Evolutionary conservation across 1,284 basidiomycete genomes (phyloP), one percentile per base, ranked within the genome.

Genomic region (Microbotryum silenes-acaulis): DNA sequence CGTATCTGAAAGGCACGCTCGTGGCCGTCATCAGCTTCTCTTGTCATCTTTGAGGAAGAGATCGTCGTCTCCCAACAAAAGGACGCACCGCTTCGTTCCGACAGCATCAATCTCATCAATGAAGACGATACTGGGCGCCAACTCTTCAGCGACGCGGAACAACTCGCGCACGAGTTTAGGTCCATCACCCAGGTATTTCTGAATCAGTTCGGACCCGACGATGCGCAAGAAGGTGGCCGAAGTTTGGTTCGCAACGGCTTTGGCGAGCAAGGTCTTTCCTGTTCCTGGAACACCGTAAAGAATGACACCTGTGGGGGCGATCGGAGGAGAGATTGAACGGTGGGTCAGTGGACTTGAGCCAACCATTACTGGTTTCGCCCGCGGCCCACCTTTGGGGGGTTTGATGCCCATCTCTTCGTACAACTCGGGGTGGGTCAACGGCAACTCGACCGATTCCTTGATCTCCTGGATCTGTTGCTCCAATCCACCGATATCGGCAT

Each of bases 341-440:
- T 31, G 31, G 29, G 31, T 31, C 31, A 27, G 27, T 27, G 27
- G 27, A 27, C 27, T 27, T 27, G 27, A 27, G 27, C 27, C 27
- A 27, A 6, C 27, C 27, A 6, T 27, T 27, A 6, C 1, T 6
- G 27, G 6, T 27, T 27, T 14, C 10, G 10, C 1, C 25, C 31
- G 8, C 31, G 1, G 31, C 57, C 44, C 33, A 68, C 67, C 67
- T 77, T 98, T 98, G 44, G 96, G 96, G 46, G 94, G 94, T 71
- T 88, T 88, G 77, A 98, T 97, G 63, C 96, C 96, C 96, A 99
- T 97, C 80, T 98, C 94, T 77, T 98, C 94, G 78, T 98, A 99
- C 48, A 98, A 79, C 74, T 99, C 96, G 10, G 96, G 96, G 75
- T 98, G 96, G 20, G 94, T 98, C 53, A 99, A 81, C 0, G 96